phyloP scores from a whole-genome alignment of 2,329 filamentous ascomycete genomes.

The Berkeleyomyces basicola region DNA sequence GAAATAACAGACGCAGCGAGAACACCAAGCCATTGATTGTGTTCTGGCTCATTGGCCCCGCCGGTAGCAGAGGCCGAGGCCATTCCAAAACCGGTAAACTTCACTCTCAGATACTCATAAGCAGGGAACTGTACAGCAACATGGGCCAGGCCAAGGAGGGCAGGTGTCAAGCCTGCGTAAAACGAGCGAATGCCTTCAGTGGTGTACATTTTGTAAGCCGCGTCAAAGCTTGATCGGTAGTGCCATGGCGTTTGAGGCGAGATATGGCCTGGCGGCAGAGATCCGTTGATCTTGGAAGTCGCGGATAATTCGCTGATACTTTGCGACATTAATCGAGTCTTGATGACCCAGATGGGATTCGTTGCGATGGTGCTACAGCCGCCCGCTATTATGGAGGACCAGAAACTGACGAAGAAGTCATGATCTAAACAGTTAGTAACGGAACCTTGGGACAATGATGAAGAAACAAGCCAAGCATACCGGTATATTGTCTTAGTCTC shows the following conservation, averaged over 20 bases:
- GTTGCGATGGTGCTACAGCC: slow-evolving; percentile 86
- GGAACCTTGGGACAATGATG: background rate
- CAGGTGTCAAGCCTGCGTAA: slow-evolving; percentile 87
- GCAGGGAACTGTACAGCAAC: slow-evolving; percentile 95
- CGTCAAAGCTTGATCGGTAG: slow-evolving; percentile 78
- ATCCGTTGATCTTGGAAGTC: slow-evolving; percentile 20
- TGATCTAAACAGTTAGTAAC: slow-evolving; percentile 11
- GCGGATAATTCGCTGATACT: slow-evolving; percentile 29
- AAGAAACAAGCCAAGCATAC: slow-evolving; percentile 25
- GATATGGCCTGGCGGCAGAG: slow-evolving; percentile 34
- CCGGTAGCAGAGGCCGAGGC: slow-evolving; percentile 43
- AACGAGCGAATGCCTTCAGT: slow-evolving; percentile 80
- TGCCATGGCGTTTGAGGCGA: slow-evolving; percentile 63
- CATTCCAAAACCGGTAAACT: slow-evolving; percentile 80
- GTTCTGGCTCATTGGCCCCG: slow-evolving; percentile 19
- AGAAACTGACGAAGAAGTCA: slow-evolving; percentile 51
- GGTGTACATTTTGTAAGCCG: slow-evolving; percentile 87
- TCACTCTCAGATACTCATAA: slow-evolving; percentile 83
- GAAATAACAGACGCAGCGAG: slow-evolving; percentile 79
- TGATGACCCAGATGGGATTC: slow-evolving; percentile 99
- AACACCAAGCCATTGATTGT: slow-evolving; percentile 60
- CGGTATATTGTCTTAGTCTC: slow-evolving; percentile 49
- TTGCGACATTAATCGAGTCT: slow-evolving; percentile 95
- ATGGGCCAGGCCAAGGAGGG: slow-evolving; percentile 78
- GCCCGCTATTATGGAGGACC: slow-evolving; percentile 79